These are phyloP conservation scores for Paspalum notatum DNA, from an alignment of 176 grass and related monocot genomes.

Conservation along the genomic window DNA sequence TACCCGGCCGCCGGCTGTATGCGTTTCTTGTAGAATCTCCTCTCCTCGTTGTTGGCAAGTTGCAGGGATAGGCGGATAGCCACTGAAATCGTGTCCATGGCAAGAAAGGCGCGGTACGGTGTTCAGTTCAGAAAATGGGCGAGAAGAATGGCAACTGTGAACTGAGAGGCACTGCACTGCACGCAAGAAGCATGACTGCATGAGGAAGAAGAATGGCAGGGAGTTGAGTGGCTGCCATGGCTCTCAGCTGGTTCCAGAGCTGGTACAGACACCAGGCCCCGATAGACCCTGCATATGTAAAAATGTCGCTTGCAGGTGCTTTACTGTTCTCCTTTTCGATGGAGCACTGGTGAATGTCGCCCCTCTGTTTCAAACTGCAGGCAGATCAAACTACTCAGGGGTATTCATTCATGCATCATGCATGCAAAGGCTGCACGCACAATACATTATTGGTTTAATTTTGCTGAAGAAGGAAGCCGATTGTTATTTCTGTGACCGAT, in stretches of 20 bases:
- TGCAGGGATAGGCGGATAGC: background rate
- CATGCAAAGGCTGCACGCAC: background rate
- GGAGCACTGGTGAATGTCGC: background rate
- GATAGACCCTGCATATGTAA: background rate
- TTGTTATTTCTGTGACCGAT: background rate
- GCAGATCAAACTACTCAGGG: conserved; percentile 1
- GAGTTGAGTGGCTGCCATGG: conserved; percentile 13
- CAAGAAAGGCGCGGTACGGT: background rate
- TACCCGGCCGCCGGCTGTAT: no score
- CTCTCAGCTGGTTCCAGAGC: conserved; percentile 35
- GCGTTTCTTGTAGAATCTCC: no score
- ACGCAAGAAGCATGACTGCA: no score
- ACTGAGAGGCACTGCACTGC: no score
- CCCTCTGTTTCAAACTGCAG: background rate
- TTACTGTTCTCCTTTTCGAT: conserved; percentile 12
- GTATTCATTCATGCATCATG: background rate
- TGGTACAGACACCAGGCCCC: conserved; percentile 9
- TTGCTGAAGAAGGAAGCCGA: background rate
- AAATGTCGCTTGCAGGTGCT: conserved; percentile 18
- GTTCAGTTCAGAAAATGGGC: conserved; percentile 16
- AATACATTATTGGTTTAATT: background rate
- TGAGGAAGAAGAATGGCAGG: conserved; percentile 6
- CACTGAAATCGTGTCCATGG: conserved; percentile 9
- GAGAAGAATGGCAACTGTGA: background rate
- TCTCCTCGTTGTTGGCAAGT: conserved; percentile 32